Percentiles rank a stretch among this genome's conserved stretches.
These are phyloP conservation scores for Stentor coeruleus DNA, from an alignment of 73 alveolate genomes.

Conservation along the genomic window DNA sequence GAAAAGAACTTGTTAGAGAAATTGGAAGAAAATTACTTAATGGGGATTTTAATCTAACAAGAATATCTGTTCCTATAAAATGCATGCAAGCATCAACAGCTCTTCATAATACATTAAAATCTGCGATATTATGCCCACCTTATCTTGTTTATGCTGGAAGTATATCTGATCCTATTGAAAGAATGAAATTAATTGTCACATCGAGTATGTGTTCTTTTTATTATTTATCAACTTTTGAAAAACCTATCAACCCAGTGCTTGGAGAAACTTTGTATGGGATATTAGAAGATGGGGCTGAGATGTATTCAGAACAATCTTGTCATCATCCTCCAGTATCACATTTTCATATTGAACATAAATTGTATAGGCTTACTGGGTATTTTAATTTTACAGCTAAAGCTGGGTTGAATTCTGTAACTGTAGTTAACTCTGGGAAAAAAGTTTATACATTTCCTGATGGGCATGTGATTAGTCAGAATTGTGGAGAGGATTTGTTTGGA, in stretches of 20 bases:
- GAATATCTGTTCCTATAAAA: constrained; percentile 69
- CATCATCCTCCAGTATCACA: constrained; percentile 94
- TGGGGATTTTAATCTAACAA: constrained; percentile 70
- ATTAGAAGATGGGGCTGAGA: constrained; percentile 87
- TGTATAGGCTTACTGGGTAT: constrained; percentile 42
- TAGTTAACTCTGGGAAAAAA: constrained; percentile 30
- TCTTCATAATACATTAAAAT: constrained; percentile 49
- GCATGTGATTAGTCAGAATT: constrained; percentile 29
- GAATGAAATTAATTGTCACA: constrained; percentile 56
- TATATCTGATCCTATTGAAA: constrained; percentile 49
- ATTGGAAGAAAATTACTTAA: constrained; percentile 65
- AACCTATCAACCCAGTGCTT: constrained; percentile 94
- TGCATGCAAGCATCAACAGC: constrained; percentile 70
- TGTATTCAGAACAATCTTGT: constrained; percentile 91
- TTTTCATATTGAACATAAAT: constrained; percentile 39
- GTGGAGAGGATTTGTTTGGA: constrained; percentile 43
- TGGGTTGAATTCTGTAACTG: constrained; percentile 46
- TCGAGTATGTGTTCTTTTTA: constrained; percentile 42
- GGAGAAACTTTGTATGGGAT: constrained; percentile 97
- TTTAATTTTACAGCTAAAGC: constrained; percentile 53
- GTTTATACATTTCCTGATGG: constrained; percentile 30
- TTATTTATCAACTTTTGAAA: constrained; percentile 44
- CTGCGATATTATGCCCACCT: constrained; percentile 39
- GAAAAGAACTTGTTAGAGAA: constrained; percentile 63
- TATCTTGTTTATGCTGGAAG: constrained; percentile 55